Percentiles rank a stretch among this genome's conserved stretches.
phyloP scores from a whole-genome alignment of 179 eudicot species.

The Beta corolliflora region DNA sequence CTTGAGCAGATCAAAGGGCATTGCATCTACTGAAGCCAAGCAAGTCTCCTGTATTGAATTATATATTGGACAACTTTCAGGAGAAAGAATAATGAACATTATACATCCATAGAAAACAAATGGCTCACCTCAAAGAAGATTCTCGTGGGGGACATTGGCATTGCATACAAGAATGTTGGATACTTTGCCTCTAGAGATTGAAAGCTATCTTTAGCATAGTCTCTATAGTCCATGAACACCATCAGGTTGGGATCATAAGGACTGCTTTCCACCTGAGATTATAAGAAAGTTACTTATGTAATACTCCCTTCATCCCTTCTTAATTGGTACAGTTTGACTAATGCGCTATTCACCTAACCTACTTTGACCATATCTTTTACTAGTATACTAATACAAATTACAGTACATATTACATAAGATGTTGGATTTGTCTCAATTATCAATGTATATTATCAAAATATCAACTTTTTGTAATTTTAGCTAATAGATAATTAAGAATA shows the following conservation, averaged over 20 bases:
- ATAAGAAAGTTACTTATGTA: neutral
- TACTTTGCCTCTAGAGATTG: slow-evolving; percentile 61
- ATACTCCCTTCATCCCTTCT: no score
- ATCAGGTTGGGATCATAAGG: slow-evolving; percentile 88
- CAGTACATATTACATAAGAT: no score
- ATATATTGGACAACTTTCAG: slow-evolving; percentile 5
- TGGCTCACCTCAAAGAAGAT: slow-evolving; percentile 85
- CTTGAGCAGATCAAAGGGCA: slow-evolving; percentile 90
- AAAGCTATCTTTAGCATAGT: slow-evolving; percentile 50
- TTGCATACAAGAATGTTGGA: slow-evolving; percentile 94
- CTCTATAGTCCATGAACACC: slow-evolving; percentile 99
- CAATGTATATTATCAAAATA: no score
- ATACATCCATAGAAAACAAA: neutral
- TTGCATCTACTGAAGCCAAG: slow-evolving; percentile 92
- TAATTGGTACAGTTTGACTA: no score
- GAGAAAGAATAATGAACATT: slow-evolving; percentile 2
- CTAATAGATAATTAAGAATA: no score
- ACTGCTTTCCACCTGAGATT: slow-evolving; percentile 75
- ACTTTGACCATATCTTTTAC: no score
- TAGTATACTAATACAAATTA: no score
- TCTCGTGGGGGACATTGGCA: slow-evolving; percentile 94
- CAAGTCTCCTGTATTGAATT: slow-evolving; percentile 78
- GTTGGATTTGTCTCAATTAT: no score
- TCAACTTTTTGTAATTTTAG: no score
- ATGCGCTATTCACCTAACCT: no score